A percentile compares a stretch with the other conserved stretches of the same genome.
These are phyloP conservation scores for Limonomyces culmigenus DNA, from an alignment of 1,284 basidiomycete genomes.

Conservation along the genomic window DNA sequence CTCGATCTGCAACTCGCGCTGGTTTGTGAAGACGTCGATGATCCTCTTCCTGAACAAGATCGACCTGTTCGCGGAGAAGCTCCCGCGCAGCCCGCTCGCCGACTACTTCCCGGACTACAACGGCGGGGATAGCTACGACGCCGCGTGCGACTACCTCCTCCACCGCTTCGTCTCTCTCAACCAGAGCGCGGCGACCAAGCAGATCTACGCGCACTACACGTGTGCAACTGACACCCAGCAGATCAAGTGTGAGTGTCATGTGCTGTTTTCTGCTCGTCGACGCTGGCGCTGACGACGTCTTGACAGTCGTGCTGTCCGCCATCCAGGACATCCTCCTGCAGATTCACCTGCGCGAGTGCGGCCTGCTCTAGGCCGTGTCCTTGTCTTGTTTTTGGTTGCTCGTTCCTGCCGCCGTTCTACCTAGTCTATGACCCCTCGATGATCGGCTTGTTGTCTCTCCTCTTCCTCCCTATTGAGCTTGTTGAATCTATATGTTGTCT, in stretches of 20 bases:
- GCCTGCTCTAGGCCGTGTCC: constrained; percentile 71
- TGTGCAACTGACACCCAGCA: constrained; percentile 84
- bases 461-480: no score
- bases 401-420: no score
- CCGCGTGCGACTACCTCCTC: constrained; percentile 73
- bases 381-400: no score
- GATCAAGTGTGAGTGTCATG: constrained; percentile 61
- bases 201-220: constrained; percentile 81
- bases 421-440: no score
- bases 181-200: constrained; percentile 74
- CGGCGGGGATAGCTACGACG: constrained; percentile 74
- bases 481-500: no score
- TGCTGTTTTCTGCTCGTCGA: not conserved
- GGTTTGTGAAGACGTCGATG: constrained; percentile 87
- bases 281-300: not conserved
- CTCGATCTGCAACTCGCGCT: constrained; percentile 90
- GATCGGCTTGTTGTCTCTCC: no score
- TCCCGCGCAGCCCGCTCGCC: constrained; percentile 72
- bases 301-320: constrained; percentile 58
- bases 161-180: constrained; percentile 80
- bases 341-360: constrained; percentile 72
- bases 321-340: constrained; percentile 75
- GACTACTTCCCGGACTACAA: constrained; percentile 82
- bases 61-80: constrained; percentile 89
- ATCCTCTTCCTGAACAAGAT: constrained; percentile 92